These are phyloP conservation scores for Xylaria sp. DNA, from an alignment of 2,329 filamentous ascomycete genomes.

Conservation along the genomic window DNA sequence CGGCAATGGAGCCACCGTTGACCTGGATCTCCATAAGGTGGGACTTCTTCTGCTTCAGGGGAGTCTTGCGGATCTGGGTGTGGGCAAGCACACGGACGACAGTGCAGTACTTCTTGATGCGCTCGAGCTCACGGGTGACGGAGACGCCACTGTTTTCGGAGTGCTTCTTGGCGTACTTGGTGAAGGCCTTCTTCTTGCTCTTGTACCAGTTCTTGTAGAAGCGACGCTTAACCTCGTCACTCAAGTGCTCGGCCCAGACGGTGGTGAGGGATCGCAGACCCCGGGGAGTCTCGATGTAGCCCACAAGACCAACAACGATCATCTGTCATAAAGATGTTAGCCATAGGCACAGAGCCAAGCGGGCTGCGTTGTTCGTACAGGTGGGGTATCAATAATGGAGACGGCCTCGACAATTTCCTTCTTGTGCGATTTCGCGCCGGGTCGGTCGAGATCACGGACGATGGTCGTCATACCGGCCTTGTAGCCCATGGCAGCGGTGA, in stretches of 20 bases:
- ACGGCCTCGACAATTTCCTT: constrained; percentile 93
- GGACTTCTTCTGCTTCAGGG: constrained; percentile 99
- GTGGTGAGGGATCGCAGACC: constrained; percentile 99
- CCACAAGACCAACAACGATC: constrained; percentile 99
- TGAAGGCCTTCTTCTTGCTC: constrained; percentile 99
- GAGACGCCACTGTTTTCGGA: constrained; percentile 88
- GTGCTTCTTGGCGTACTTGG: constrained; percentile 99
- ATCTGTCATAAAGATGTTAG: constrained; percentile 80
- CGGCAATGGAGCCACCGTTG: constrained; percentile 93
- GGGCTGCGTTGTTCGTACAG: constrained; percentile 89
- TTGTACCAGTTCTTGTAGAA: constrained; percentile 99
- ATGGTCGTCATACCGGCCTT: constrained; percentile 99
- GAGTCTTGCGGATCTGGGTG: constrained; percentile 99
- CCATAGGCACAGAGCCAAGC: constrained; percentile 76
- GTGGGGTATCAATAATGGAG: constrained; percentile 89
- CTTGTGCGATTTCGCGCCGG: constrained; percentile 99
- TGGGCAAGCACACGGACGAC: constrained; percentile 99
- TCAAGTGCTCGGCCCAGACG: constrained; percentile 99
- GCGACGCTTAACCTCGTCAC: constrained; percentile 97
- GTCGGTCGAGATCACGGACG: constrained; percentile 98
- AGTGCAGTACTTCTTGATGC: constrained; percentile 99
- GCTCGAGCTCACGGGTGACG: constrained; percentile 96
- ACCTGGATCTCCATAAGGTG: constrained; percentile 99
- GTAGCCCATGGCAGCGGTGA: constrained; percentile 98
- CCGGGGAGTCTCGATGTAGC: constrained; percentile 99